Base-by-base conservation (phyloP, 1,139 yeast genomes). In the Kurtzmaniella quercitrusa region DNA sequence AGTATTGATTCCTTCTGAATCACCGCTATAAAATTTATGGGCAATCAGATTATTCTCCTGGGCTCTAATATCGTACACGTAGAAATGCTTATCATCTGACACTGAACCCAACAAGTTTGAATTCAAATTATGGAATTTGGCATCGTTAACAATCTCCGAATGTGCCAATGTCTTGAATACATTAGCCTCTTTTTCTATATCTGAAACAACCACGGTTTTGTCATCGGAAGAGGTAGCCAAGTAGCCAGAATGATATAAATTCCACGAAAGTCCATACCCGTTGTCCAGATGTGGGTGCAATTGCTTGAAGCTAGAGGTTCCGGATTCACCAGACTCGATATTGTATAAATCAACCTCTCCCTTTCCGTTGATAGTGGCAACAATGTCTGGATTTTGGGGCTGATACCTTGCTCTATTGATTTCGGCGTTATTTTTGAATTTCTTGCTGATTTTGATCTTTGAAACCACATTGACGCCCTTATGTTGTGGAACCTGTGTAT, bases 381-480 rank as follows among this genome's bases (percentile, higher is more conserved):
- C 76, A 0, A 80, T 61, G 38, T 70, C 74, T 3, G 87, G 72
- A 52, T 83, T 75, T 52, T 81, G 85, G 0, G 96, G 96, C 78
- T 85, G 80, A 57, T 79, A 82, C 38, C 96, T 77, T 4, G 96
- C 96, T 51, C 91, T 73, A 57, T 90, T 88, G 45, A 91, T 80
- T 58, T 86, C 95, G 67, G 74, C 63, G 27, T 60, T 58, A 51
- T 75, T 76, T 47, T 64, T 66, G 46, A 63, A 65, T 53, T 85
- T 85, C 58, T 82, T 83, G 39, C 73, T 67, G 40, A 86, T 79
- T 51, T 77, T 82, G 41, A 89, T 72, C 18, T 34, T 39, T 12
- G 25, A 27, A 8, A 19, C 25, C 15, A 15, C 40, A 7, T 27
- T 33, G 3, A 17, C 24, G 12, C 23, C 17, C 24, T 38, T 63